Evolutionary conservation across 257 asterid species (phyloP).

Genomic region (Leonotis leonurus): DNA sequence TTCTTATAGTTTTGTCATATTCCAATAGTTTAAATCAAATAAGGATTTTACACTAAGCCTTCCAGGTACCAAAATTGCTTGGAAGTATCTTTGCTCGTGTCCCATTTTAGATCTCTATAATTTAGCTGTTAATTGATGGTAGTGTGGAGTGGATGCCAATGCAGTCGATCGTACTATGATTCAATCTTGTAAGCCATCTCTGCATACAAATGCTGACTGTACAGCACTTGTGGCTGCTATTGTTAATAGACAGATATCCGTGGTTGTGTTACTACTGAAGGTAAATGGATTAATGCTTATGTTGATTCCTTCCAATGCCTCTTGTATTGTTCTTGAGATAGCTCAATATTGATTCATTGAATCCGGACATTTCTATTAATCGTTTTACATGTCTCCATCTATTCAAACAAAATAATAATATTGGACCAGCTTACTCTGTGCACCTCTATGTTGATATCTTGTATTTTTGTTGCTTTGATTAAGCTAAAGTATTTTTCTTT

Average conservation of each 20-base stretch:
- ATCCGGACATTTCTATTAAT: background rate
- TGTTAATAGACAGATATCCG: constrained; percentile 64
- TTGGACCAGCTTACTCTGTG: background rate
- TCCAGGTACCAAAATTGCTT: background rate
- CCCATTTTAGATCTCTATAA: constrained; percentile 12
- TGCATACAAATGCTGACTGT: constrained; percentile 66
- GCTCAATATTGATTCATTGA: background rate
- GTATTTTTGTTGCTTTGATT: background rate
- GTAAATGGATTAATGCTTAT: constrained; percentile 26
- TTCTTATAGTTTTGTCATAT: background rate
- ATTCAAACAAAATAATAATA: background rate
- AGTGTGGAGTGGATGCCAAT: constrained; percentile 71
- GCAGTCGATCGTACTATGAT: constrained; percentile 58
- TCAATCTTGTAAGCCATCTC: constrained; percentile 64
- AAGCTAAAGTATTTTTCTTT: constrained; percentile 3
- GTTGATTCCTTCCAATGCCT: background rate
- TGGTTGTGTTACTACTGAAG: constrained; percentile 54
- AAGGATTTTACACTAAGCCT: background rate
- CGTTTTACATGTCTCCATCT: background rate
- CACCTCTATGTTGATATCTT: background rate
- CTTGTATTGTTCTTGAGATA: background rate
- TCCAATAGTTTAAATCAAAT: background rate
- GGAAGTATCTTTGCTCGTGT: background rate
- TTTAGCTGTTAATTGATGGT: constrained; percentile 22
- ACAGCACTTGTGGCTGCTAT: constrained; percentile 71